Evolutionary conservation across 225 moss, liverwort and hornwort species (phyloP), one percentile per base, ranked within the genome.

Genomic region (Physcomitrellopsis africana): DNA sequence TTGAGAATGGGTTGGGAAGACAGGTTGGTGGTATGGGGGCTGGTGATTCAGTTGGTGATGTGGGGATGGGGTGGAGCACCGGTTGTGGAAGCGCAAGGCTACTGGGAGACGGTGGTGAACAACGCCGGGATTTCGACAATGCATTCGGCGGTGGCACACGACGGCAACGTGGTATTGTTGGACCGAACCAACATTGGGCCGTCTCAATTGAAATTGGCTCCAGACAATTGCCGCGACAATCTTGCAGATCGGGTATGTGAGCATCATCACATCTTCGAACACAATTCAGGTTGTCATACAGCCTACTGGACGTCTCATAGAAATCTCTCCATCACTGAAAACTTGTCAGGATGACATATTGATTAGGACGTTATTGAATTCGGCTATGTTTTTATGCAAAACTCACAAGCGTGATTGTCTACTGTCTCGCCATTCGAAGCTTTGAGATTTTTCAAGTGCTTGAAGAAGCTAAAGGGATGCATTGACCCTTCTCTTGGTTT

Each of bases 101-200:
- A 2, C 63, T 89, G 89, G 89, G 81, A 83, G 63, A 82, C 83
- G 10, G 83, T 89, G 73, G 86, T 89, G 42, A 56, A 1, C 5
- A 75, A 84, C 68, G 89, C 89, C 17, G 86, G 89, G 17, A 86
- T 89, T 14, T 0, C 89, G 17, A 74, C 89, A 42, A 86, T 86
- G 89, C 86, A 89, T 47, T 70, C 86, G 8, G 86, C 86, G 1
- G 85, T 89, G 62, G 46, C 81, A 43, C 83, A 83, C 51, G 76
- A 77, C 62, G 79, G 83, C 7, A 81, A 79, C 45, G 89, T 86
- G 47, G 64, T 89, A 44, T 64, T 89, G 68, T 14, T 86, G 55
- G 89, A 89, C 60, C 78, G 86, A 20, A 89, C 89, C 73, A 86
- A 83, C 74, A 12, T 83, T 8, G 86, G 86, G 0, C 79, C 89